Base-by-base conservation (phyloP, 2,329 filamentous ascomycete genomes). In the Calonectria pauciramosa region DNA sequence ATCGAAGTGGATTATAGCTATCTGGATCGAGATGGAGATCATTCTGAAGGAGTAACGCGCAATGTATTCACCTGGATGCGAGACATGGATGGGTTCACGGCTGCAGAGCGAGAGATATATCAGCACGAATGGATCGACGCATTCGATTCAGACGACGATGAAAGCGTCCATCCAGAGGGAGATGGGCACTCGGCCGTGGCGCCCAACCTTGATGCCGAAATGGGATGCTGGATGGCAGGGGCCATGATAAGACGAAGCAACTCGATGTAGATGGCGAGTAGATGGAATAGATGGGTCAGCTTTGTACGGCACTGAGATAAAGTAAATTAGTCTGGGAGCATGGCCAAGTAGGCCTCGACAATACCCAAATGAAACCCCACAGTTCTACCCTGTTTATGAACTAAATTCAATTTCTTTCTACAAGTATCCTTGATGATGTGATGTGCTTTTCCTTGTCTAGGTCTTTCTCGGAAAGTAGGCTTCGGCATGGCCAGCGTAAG, bases 31-130 rank as follows among this genome's bases (percentile, higher is more conserved):
- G 74, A 74, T 23, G 70, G n/a, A 28, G 74, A 76, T 41, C 65
- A 28, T 67, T 76, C 60, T 4, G 72, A 76, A 23, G 13, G 38
- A 16, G 60, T 65, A 3, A 74, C 71, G 1, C 56, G 74, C 5
- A 72, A 74, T 52, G 16, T 74, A 28, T 76, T 76, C 52, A 51
- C 20, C n/a, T 76, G 74, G 71, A 67, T 76, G 72, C 65, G 74
- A 30, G 74, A 67, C 0, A 70, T 63, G 36, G 69, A 64, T 36
- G 74, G 74, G 23, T 68, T 64, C 10, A 41, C 71, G n/a, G 38
- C 70, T 70, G 71, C 68, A 16, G 74, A 76, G 59, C 71, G 74
- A 56, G 68, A 63, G 3, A 72, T 76, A 34, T 74, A 72, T 44
- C 51, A 36, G 2, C 72, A 76, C n/a, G 72, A 76, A 14, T 76